Evolutionary conservation across 1,284 basidiomycete genomes (phyloP), one percentile per base, ranked within the genome.

Genomic region (Microbotryum silenes-acaulis): DNA sequence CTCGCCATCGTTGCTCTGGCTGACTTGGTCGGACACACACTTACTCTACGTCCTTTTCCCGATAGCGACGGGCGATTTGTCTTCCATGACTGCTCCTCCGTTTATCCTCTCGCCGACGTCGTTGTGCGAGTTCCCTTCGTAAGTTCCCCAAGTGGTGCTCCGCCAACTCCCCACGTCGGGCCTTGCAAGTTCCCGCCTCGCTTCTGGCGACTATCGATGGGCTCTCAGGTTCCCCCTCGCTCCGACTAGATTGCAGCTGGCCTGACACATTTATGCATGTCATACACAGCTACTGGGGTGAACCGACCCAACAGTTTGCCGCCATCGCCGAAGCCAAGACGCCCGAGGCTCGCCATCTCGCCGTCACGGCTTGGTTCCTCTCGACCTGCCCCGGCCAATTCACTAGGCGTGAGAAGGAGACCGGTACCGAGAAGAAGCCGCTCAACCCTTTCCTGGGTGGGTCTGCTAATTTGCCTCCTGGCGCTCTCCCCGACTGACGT

Each of bases 291-390:
- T 94, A 94, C 76, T 94, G 91, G 51, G 64, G 64, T 44, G 61
- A 60, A 37, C 61, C 61, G 14, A 65, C 61, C 16, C 60, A 53
- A 31, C 42, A 62, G 20, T 65, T 66, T 27, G 83, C 89, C 8
- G 82, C 82, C 31, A 94, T 97, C 73, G 84, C 86, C 20, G 83
- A 86, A 72, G 89, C 84, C 29, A 80, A 79, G 72, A 83, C 82
- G 8, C 81, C 83, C 50, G 85, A 91, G 75, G 83, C 85, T 5
- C 80, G 91, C 54, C 81, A 85, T 18, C 78, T 88, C 61, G 81
- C 84, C 20, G 88, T 94, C 21, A 80, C 94, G 55, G 84, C 81
- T 71, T 96, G 91, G 91, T 96, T 94, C 77, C 88, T 96, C 71
- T 85, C 87, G 23, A 72, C 70, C 2, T 56, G 69, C 14, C 63